These are phyloP conservation scores for Camelina neglecta DNA, from an alignment of 345 rosid genomes.

Conservation along the genomic window DNA sequence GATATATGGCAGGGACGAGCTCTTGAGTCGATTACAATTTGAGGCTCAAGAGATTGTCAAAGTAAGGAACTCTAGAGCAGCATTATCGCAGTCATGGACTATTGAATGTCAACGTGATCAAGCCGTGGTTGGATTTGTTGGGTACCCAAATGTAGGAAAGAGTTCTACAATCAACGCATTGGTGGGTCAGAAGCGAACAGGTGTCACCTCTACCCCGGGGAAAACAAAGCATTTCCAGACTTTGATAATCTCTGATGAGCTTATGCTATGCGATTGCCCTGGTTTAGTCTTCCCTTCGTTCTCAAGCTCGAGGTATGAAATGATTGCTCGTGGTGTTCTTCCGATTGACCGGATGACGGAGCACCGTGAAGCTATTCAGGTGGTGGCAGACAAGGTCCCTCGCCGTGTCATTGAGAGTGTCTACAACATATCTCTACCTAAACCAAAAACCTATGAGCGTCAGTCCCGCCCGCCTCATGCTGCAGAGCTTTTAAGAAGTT, in stretches of 20 bases:
- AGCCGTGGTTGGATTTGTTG: constrained; percentile 90
- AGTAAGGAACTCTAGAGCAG: constrained; percentile 54
- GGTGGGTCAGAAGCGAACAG: constrained; percentile 91
- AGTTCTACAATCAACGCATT: constrained; percentile 97
- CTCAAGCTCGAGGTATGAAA: constrained; percentile 89
- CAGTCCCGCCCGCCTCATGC: constrained; percentile 89
- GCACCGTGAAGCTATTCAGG: constrained; percentile 86
- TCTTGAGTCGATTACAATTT: constrained; percentile 67
- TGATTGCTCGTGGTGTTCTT: constrained; percentile 95
- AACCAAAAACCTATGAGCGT: constrained; percentile 88
- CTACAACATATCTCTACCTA: constrained; percentile 77
- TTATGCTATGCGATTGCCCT: constrained; percentile 91
- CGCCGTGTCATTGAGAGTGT: constrained; percentile 70
- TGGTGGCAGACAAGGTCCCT: constrained; percentile 85
- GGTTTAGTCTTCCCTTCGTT: constrained; percentile 95
- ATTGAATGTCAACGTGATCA: constrained; percentile 39
- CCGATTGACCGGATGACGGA: constrained; percentile 93
- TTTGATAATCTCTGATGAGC: constrained; percentile 73
- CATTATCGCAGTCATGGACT: constrained; percentile 41
- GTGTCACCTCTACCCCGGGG: constrained; percentile 98
- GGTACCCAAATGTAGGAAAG: constrained; percentile 97
- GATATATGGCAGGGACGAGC: constrained; percentile 83
- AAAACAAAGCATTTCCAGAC: constrained; percentile 99
- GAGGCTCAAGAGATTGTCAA: constrained; percentile 85
- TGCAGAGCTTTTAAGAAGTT: constrained; percentile 69